These are phyloP conservation scores for Leucaena leucocephala DNA, from an alignment of 306 rosid species.

Conservation along the genomic window DNA sequence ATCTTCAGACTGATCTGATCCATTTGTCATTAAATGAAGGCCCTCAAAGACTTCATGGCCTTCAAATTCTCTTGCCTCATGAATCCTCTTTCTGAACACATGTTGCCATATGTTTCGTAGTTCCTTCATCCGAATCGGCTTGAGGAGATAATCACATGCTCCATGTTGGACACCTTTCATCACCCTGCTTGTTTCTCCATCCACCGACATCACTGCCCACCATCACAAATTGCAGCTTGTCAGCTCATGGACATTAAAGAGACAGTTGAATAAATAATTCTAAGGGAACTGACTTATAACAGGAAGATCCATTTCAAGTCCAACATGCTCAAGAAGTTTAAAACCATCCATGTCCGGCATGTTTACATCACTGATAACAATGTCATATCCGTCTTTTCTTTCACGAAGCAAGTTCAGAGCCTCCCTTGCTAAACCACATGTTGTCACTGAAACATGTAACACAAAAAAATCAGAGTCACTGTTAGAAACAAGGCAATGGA, in stretches of 20 bases:
- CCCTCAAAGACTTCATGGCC: constrained; percentile 70
- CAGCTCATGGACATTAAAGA: constrained; percentile 42
- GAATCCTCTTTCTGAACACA: constrained; percentile 86
- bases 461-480: constrained; percentile 25
- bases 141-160: constrained; percentile 96
- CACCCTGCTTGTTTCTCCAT: constrained; percentile 94
- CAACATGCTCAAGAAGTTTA: constrained; percentile 96
- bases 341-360: constrained; percentile 99
- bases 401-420: constrained; percentile 87
- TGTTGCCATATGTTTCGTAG: constrained; percentile 96
- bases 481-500: constrained; percentile 10
- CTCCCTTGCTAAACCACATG: constrained; percentile 83
- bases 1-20: constrained; percentile 77
- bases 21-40: constrained; percentile 60
- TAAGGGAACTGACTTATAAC: constrained; percentile 84
- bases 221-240: constrained; percentile 48
- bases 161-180: constrained; percentile 99
- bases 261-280: constrained; percentile 32
- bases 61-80: constrained; percentile 85
- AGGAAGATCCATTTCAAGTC: constrained; percentile 99
- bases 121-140: constrained; percentile 98
- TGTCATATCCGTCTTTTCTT: constrained; percentile 86
- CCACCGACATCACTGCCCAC: constrained; percentile 96
- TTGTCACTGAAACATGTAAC: constrained; percentile 69
- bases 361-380: constrained; percentile 96